A percentile compares a stretch with the other conserved stretches of the same genome.
These are phyloP conservation scores for Monosporascus sp. DNA, from an alignment of 2,329 filamentous ascomycete species.

Conservation along the genomic window DNA sequence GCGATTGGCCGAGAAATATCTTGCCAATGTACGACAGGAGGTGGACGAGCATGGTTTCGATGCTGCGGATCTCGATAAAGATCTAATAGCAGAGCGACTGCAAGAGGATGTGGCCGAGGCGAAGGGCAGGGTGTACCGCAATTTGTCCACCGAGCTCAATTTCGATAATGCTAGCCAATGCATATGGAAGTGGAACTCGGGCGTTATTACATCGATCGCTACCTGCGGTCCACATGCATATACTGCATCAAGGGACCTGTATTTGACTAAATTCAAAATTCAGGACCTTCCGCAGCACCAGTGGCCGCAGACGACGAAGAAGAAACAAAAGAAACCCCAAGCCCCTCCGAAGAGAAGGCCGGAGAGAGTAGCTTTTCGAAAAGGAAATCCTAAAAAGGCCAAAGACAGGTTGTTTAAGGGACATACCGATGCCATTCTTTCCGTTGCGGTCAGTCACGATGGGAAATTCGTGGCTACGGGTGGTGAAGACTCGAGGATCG, in stretches of 20 bases:
- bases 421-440: conserved; percentile 75
- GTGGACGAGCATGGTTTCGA: conserved; percentile 79
- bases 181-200: conserved; percentile 73
- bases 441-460: conserved; percentile 80
- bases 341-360: conserved; percentile 59
- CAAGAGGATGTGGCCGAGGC: conserved; percentile 89
- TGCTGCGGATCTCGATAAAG: conserved; percentile 86
- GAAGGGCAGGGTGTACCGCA: conserved; percentile 84
- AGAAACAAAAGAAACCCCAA: conserved; percentile 53
- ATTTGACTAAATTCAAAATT: conserved; percentile 84
- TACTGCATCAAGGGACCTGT: conserved; percentile 80
- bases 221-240: conserved; percentile 77
- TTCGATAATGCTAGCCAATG: conserved; percentile 64
- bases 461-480: conserved; percentile 90
- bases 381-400: conserved; percentile 55
- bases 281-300: conserved; percentile 59
- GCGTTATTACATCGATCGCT: conserved; percentile 74
- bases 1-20: conserved; percentile 84
- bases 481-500: conserved; percentile 75
- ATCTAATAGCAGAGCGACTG: conserved; percentile 84
- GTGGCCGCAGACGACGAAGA: conserved; percentile 54
- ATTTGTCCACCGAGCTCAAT: conserved; percentile 68
- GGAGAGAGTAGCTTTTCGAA: conserved; percentile 57
- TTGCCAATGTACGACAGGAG: conserved; percentile 83
- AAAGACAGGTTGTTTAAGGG: conserved; percentile 66